Evolutionary conservation across 441 rosid genomes (phyloP).

Genomic region (Adansonia grandidieri): DNA sequence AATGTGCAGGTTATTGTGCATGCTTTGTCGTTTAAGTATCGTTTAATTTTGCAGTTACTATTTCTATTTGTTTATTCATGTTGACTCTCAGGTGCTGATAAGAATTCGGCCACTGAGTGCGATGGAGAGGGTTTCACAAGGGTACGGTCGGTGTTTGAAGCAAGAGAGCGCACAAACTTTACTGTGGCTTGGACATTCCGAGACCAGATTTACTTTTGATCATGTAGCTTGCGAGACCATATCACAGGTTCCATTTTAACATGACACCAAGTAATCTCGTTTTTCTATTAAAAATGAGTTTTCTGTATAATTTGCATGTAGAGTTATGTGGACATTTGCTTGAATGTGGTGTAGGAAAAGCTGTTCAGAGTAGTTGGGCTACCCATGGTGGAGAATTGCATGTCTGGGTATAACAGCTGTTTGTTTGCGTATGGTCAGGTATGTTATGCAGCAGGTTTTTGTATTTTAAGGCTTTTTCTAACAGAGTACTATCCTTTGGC

Average conservation of each 20-base stretch:
- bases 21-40: neutral
- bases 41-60: neutral
- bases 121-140: constrained; percentile 71
- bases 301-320: constrained; percentile 16
- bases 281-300: neutral
- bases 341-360: constrained; percentile 58
- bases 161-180: constrained; percentile 80
- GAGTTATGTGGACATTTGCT: constrained; percentile 23
- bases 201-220: constrained; percentile 93
- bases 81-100: constrained; percentile 67
- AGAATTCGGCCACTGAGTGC: constrained; percentile 74
- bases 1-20: constrained; percentile 74
- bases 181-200: constrained; percentile 87
- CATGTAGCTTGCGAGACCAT: constrained; percentile 79
- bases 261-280: neutral
- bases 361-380: constrained; percentile 77
- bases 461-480: neutral
- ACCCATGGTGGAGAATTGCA: constrained; percentile 97
- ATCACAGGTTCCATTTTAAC: constrained; percentile 63
- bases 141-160: constrained; percentile 66
- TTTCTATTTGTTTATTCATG: constrained; percentile 16
- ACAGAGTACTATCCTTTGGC: neutral
- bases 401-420: constrained; percentile 93
- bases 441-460: constrained; percentile 26
- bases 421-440: constrained; percentile 98